Percentiles rank a stretch among this genome's conserved stretches.
Evolutionary conservation across 2,329 filamentous ascomycete species (phyloP).

Genomic region (Kalmusia sp.): DNA sequence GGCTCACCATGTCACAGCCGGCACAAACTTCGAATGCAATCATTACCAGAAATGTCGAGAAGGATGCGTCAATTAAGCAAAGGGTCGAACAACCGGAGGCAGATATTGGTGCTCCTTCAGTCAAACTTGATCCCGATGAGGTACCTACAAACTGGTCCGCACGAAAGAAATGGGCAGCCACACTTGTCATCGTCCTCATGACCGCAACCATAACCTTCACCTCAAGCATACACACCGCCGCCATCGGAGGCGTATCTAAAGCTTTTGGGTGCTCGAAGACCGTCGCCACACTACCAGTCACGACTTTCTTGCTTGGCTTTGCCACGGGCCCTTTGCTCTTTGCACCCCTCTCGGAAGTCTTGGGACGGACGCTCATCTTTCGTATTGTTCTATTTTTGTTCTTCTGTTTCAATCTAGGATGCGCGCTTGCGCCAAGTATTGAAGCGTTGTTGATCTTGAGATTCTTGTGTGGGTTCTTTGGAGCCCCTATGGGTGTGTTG

Average conservation of each 20-base stretch:
- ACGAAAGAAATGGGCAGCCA: constrained; percentile 16
- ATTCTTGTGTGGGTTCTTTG: constrained; percentile 7
- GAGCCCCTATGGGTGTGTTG: neutral
- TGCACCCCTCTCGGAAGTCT: constrained; percentile 62
- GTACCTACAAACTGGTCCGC: constrained; percentile 8
- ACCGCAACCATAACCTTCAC: constrained; percentile 16
- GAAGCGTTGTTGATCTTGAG: neutral
- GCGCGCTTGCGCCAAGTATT: constrained; percentile 2
- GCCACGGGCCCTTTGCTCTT: constrained; percentile 36
- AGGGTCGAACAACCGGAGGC: neutral
- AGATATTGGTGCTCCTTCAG: neutral
- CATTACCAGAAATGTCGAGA: neutral
- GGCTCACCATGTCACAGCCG: neutral
- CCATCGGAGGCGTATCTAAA: constrained; percentile 5
- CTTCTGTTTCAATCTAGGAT: neutral
- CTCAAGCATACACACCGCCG: constrained; percentile 12
- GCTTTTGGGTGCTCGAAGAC: constrained; percentile 2
- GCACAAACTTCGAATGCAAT: neutral
- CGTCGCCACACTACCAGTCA: constrained; percentile 28
- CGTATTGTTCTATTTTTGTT: neutral
- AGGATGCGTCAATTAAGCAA: neutral
- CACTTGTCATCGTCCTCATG: constrained; percentile 16
- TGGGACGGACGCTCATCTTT: constrained; percentile 10
- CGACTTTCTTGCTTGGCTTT: constrained; percentile 40
- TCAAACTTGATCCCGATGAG: constrained; percentile 8